These are phyloP conservation scores for Penicillium palitans DNA, from an alignment of 2,329 filamentous ascomycete genomes.

Conservation along the genomic window DNA sequence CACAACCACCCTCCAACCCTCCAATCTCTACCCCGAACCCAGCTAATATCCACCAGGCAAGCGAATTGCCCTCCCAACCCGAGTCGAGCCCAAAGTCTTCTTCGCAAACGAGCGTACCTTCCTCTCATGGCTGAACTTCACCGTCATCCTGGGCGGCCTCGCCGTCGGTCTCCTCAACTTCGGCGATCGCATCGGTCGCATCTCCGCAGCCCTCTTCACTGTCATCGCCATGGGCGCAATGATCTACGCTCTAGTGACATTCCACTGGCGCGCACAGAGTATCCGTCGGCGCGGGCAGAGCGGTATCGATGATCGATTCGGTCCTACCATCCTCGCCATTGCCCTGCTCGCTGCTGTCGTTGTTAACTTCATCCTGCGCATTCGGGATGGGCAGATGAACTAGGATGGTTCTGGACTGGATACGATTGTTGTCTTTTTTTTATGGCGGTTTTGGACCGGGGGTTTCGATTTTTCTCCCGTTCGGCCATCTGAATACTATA, in stretches of 20 bases:
- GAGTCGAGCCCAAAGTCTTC: slow-evolving; percentile 99
- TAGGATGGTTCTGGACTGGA: neutral
- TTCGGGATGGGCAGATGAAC: slow-evolving; percentile 31
- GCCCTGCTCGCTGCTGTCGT: slow-evolving; percentile 85
- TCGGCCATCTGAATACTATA: neutral
- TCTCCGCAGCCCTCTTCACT: slow-evolving; percentile 91
- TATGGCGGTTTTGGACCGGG: neutral
- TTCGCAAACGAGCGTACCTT: slow-evolving; percentile 99
- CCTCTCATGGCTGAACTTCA: slow-evolving; percentile 99
- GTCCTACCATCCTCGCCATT: slow-evolving; percentile 85
- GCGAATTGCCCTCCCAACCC: slow-evolving; percentile 94
- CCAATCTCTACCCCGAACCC: neutral
- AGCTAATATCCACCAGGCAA: slow-evolving; percentile 65
- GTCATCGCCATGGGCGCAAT: slow-evolving; percentile 91
- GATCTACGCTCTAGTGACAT: slow-evolving; percentile 91
- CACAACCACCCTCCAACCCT: slow-evolving; percentile 1
- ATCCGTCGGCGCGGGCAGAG: slow-evolving; percentile 89
- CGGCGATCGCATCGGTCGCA: slow-evolving; percentile 89
- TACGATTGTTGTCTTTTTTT: neutral
- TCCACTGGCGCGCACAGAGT: slow-evolving; percentile 94
- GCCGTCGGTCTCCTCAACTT: slow-evolving; percentile 98
- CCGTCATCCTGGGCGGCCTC: slow-evolving; percentile 93
- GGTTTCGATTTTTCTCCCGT: neutral
- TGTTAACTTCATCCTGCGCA: slow-evolving; percentile 87
- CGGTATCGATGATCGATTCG: slow-evolving; percentile 94